Evolutionary conservation across 2,329 filamentous ascomycete species (phyloP).

Genomic region (Aureobasidium musti): DNA sequence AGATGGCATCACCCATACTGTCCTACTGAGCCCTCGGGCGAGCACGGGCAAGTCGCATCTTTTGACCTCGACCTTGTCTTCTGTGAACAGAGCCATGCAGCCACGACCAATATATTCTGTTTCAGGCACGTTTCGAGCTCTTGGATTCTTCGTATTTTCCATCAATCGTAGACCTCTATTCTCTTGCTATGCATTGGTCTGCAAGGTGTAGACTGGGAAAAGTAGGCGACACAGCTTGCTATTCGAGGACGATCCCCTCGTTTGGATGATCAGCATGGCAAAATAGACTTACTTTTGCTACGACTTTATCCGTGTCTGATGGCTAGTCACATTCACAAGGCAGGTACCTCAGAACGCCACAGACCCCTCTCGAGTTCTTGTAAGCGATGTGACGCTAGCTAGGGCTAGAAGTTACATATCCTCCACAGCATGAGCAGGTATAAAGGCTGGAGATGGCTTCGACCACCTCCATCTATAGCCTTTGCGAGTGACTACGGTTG

Average conservation of each 20-base stretch:
- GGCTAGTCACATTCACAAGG: not conserved
- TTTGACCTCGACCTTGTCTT: conserved; percentile 3
- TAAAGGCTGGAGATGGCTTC: not conserved
- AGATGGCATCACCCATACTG: not conserved
- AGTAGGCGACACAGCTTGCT: not conserved
- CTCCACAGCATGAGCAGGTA: not conserved
- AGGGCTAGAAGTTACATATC: not conserved
- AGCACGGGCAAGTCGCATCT: conserved; percentile 2
- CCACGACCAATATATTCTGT: conserved; percentile 10
- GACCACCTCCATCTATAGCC: not conserved
- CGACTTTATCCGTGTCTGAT: not conserved
- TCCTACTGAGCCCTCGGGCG: not conserved
- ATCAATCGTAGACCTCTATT: conserved; percentile 1
- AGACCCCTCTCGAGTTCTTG: conserved; percentile 1
- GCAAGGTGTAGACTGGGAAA: not conserved
- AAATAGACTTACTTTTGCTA: not conserved
- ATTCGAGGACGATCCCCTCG: not conserved
- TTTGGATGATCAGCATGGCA: conserved; percentile 2
- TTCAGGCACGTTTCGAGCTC: conserved; percentile 11
- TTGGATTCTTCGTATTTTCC: not conserved
- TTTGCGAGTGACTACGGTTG: not conserved
- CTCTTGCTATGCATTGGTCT: not conserved
- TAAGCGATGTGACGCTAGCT: conserved; percentile 6
- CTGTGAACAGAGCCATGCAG: conserved; percentile 1
- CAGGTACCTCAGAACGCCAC: not conserved